Percentiles rank a stretch among this genome's conserved stretches.
These are phyloP conservation scores for Ganoderma boninense DNA, from an alignment of 1,284 basidiomycete species.

Conservation along the genomic window DNA sequence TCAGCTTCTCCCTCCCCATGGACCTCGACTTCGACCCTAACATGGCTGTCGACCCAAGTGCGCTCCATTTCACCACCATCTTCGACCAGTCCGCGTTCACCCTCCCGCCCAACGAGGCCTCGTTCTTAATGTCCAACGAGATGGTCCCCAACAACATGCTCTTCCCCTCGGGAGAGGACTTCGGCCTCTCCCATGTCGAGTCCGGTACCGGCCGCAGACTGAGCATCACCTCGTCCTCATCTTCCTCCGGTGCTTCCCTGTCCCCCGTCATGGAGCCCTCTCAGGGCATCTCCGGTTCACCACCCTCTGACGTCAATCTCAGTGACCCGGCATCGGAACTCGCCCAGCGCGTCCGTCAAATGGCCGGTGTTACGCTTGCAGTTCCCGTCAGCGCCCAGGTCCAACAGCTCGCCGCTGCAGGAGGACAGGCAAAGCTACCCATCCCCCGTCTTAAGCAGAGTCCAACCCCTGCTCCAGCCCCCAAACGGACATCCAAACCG, in stretches of 20 bases:
- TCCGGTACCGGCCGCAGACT: slow-evolving; percentile 46
- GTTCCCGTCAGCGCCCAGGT: slow-evolving; percentile 54
- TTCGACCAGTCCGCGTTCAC: slow-evolving; percentile 36
- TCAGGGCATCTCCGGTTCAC: slow-evolving; percentile 34
- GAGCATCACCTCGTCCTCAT: slow-evolving; percentile 55
- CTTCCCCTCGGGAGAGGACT: slow-evolving; percentile 32
- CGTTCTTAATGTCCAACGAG: slow-evolving; percentile 28
- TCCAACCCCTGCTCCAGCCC: slow-evolving; percentile 27
- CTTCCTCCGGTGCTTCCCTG: slow-evolving; percentile 59
- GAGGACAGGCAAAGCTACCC: slow-evolving; percentile 43
- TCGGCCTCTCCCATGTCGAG: slow-evolving; percentile 25
- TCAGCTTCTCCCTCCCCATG: slow-evolving; percentile 51
- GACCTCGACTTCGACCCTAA: slow-evolving; percentile 63
- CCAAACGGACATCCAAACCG: slow-evolving; percentile 39
- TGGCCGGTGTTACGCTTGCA: slow-evolving; percentile 68
- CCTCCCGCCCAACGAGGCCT: slow-evolving; percentile 23
- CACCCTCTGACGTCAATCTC: slow-evolving; percentile 36
- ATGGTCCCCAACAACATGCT: slow-evolving; percentile 27
- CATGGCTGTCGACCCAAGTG: slow-evolving; percentile 68
- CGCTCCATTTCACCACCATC: slow-evolving; percentile 61
- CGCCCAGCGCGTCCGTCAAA: slow-evolving; percentile 64
- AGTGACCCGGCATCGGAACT: slow-evolving; percentile 59
- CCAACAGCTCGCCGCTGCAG: slow-evolving; percentile 43
- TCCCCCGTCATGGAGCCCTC: slow-evolving; percentile 53
- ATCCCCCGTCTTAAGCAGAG: slow-evolving; percentile 45